Base-by-base conservation (phyloP, 345 rosid species). In the Rhizophora apiculata region DNA sequence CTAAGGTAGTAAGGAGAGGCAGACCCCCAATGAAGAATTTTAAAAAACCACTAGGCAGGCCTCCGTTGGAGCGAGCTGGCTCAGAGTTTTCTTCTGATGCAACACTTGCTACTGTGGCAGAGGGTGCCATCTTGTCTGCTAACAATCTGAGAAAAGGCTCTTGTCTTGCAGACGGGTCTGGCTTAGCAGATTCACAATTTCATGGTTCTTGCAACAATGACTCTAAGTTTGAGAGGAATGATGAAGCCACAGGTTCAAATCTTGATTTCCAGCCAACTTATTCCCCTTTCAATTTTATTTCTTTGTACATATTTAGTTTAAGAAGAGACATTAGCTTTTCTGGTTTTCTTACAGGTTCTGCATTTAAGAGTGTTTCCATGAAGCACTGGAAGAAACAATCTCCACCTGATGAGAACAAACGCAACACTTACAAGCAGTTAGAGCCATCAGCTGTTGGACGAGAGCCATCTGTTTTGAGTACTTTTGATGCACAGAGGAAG, bases 131-230 rank as follows among this genome's bases (percentile, higher is more conserved):
- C 30, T 21, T 48, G 65, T 67, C 55, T 34, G 59, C 15, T 63
- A 30, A 37, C 32, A 54, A 72, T 65, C 64, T 59, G 58, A 65
- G 59, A 60, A 65, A 73, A 54, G 68, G 65, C 36, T 55, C 68
- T 54, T 51, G 2, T 63, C 36, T 53, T 22, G 37, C 55, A 29
- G 77, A 80, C 62, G 83, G 73, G 74, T 69, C 72, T 76, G 78
- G 74, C 54, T 48, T 72, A 27, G 36, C 73, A 48, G 83, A 82
- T 64, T 77, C 74, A 55, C 76, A 70, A 63, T 36, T 72, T 75
- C 60, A 75, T 68, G 70, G 82, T 73, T 69, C 81, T 74, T 68
- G 78, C 71, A 77, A 65, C 39, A 85, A 82, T n/a, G 81, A 79
- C 63, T 82, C 67, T 70, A 87, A 65, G 82, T 68, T 69, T 62